A percentile compares a stretch with the other conserved stretches of the same genome.
phyloP scores from a whole-genome alignment of 1,284 basidiomycete genomes.

The Marasmius fiardii region DNA sequence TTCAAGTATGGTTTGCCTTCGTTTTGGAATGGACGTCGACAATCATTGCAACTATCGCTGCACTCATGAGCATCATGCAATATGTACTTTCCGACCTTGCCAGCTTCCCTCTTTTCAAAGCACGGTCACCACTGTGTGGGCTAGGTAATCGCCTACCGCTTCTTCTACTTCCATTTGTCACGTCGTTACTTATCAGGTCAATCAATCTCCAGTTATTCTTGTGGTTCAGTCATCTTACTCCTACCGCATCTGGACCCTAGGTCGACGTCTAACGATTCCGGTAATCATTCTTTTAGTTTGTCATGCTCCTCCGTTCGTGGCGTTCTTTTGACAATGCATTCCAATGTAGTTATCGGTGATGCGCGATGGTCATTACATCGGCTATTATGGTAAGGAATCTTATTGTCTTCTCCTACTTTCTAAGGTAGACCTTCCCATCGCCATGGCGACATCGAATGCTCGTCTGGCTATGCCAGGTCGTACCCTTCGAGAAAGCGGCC shows the following conservation, averaged over 20 bases:
- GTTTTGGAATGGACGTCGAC: background rate
- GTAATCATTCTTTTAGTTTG: background rate
- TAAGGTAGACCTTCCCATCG: slow-evolving; percentile 10
- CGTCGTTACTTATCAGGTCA: background rate
- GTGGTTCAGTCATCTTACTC: background rate
- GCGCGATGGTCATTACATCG: background rate
- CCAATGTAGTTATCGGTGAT: background rate
- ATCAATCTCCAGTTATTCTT: too few relatives aligned
- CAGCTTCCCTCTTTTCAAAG: background rate
- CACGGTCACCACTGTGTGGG: background rate
- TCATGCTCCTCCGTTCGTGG: background rate
- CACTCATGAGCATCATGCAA: background rate
- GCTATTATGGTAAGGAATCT: background rate
- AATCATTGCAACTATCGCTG: background rate
- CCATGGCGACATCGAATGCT: slow-evolving; percentile 14
- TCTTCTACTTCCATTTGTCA: too few relatives aligned
- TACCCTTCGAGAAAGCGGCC: slow-evolving; percentile 8
- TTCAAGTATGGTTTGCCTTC: background rate
- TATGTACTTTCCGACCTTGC: background rate
- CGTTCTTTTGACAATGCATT: background rate
- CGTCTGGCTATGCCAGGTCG: slow-evolving; percentile 8
- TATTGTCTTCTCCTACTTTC: background rate
- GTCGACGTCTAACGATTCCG: background rate
- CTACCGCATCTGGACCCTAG: background rate
- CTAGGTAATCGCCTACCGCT: background rate